Base-by-base conservation (phyloP, 2,329 filamentous ascomycete genomes). In the Ceratocystis lukuohia region DNA sequence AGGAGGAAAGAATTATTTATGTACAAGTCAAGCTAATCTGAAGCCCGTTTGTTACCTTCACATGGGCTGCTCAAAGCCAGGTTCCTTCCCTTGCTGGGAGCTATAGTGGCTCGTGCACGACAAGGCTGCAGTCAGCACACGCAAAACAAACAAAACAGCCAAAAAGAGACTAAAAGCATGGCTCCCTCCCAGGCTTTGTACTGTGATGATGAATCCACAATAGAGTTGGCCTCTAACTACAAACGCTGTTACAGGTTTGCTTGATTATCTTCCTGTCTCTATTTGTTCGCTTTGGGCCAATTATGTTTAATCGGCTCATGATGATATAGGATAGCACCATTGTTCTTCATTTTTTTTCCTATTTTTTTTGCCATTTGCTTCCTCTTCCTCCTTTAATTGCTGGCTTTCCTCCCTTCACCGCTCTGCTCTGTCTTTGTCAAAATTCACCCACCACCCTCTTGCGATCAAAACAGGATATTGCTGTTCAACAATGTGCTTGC, bases 111-210 rank as follows among this genome's bases (percentile, higher is more conserved):
- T 22, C 66, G 15, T 46, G 48, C 33, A 66, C 46, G 65, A 56
- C 67, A 68, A 67, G 65, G 68, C 68, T 70, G 65, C 68, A 66
- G 66, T 41, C 8, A 28, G 65, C 62, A 68, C 68, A 67, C 66
- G 66, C 66, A 64, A 57, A 50, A 53, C 48, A 33, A 22, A n/a
- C 37, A 41, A 41, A 41, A 41, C 37, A 12, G 37, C 10, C 37
- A 15, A 41, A 41, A 41, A 41, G 28, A 41, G 37, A 41, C 37
- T 12, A 41, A 33, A 44, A 50, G 17, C 7, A 46, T 56, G 46
- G 12, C 56, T 61, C 17, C 28, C 7, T 22, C 22, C 22, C 22
- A 41, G 30, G 33, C 33, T 20, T 44, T 59, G 30, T 59, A 28
- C 28, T n/a, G 45, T 20, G 61, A n/a, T 53, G 8, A 37, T 17